Evolutionary conservation across 768 basidiomycete genomes (phyloP).

Genomic region (Suillus sp.): DNA sequence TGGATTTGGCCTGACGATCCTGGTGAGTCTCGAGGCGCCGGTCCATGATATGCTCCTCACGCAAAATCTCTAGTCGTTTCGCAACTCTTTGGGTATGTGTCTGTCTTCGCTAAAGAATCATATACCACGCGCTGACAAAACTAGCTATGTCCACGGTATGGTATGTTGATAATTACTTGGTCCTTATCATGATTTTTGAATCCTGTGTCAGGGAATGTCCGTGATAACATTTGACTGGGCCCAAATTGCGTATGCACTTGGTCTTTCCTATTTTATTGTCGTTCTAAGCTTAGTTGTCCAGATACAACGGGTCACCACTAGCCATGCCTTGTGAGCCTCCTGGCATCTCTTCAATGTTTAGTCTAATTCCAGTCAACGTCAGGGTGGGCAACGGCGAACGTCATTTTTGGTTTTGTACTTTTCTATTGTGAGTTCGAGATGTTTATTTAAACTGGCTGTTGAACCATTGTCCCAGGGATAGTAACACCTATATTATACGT

Average conservation of each 20-base stretch:
- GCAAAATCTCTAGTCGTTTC: constrained; percentile 38
- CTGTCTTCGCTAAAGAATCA: background rate
- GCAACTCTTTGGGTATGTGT: constrained; percentile 48
- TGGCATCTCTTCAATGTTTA: background rate
- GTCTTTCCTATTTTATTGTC: constrained; percentile 7
- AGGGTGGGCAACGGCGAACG: constrained; percentile 81
- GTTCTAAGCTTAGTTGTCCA: constrained; percentile 12
- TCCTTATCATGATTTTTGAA: background rate
- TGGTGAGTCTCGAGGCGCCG: constrained; percentile 37
- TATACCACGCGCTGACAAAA: constrained; percentile 13
- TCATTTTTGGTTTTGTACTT: constrained; percentile 63
- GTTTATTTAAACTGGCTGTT: background rate
- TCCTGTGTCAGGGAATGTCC: constrained; percentile 55
- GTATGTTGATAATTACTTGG: constrained; percentile 28
- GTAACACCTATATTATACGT: constrained; percentile 42
- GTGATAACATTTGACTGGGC: constrained; percentile 82
- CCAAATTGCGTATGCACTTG: constrained; percentile 49
- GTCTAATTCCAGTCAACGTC: constrained; percentile 10
- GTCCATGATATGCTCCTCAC: constrained; percentile 23
- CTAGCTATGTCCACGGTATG: constrained; percentile 45
- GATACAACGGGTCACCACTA: constrained; percentile 50
- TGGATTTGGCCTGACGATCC: constrained; percentile 53
- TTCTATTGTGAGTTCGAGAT: constrained; percentile 58
- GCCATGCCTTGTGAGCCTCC: constrained; percentile 59
- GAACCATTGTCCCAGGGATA: constrained; percentile 28